These are phyloP conservation scores for Colletotrichum lupini DNA, from an alignment of 2,329 filamentous ascomycete genomes.

Conservation along the genomic window DNA sequence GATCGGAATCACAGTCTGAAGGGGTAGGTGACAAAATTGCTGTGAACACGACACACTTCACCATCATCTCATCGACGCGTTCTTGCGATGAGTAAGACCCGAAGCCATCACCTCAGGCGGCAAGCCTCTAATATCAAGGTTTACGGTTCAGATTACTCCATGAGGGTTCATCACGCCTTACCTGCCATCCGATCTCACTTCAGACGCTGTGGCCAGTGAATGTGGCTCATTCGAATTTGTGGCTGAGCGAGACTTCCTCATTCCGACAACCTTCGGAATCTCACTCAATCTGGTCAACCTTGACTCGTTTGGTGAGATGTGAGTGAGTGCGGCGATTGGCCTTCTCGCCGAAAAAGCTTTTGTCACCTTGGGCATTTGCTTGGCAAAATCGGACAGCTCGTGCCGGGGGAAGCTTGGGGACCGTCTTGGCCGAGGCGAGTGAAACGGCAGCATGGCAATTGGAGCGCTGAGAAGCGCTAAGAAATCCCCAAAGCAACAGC, in stretches of 20 bases:
- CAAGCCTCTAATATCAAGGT: neutral
- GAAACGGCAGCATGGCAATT: constrained; percentile 7
- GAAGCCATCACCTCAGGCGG: neutral
- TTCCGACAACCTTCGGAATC: neutral
- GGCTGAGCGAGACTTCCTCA: neutral
- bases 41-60: neutral
- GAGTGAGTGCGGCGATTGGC: neutral
- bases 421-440: neutral
- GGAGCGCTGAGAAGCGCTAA: constrained; percentile 23
- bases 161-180: too few species aligned
- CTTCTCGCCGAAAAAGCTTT: neutral
- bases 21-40: neutral
- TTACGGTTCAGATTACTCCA: too few species aligned
- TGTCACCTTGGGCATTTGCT: neutral
- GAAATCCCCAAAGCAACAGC: neutral
- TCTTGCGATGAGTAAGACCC: neutral
- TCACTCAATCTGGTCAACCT: too few species aligned
- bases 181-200: constrained; percentile 31
- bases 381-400: neutral
- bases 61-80: neutral
- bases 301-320: neutral
- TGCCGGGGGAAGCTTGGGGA: constrained; percentile 12
- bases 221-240: neutral
- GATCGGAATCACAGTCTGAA: neutral
- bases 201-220: constrained; percentile 5